These are phyloP conservation scores for Solanum pimpinellifolium DNA, from an alignment of 257 asterid genomes.

Conservation along the genomic window DNA sequence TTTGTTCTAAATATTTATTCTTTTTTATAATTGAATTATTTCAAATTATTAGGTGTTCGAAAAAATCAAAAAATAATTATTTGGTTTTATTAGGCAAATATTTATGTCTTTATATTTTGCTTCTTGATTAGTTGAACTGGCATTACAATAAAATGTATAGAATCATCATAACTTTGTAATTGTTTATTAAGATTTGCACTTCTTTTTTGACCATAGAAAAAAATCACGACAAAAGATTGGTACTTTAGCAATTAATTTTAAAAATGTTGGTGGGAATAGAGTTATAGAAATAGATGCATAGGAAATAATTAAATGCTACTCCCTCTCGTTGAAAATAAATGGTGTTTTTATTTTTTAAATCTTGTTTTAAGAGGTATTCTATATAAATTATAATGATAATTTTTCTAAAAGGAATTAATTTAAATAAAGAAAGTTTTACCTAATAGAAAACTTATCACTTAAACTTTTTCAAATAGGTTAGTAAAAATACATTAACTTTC, in stretches of 20 bases:
- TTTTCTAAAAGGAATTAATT: no score
- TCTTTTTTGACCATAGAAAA: not conserved
- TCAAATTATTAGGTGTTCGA: no score
- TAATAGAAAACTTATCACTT: no score
- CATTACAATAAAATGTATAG: not conserved
- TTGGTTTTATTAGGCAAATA: not conserved
- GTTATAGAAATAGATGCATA: not conserved
- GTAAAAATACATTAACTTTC: no score
- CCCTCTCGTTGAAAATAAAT: not conserved
- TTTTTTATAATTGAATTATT: not conserved
- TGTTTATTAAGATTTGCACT: not conserved
- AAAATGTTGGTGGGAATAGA: not conserved
- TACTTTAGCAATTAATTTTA: not conserved
- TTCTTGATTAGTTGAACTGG: not conserved
- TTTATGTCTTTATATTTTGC: not conserved
- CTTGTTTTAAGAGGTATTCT: no score
- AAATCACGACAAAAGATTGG: not conserved
- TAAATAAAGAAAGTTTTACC: no score
- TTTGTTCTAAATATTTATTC: not conserved
- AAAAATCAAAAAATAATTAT: not conserved
- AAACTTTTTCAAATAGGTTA: no score
- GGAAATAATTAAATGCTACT: not conserved
- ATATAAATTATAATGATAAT: no score
- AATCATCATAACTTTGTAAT: not conserved
- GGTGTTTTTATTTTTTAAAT: no score